phyloP scores from a whole-genome alignment of 345 rosid genomes.

The Luvunga scandens region DNA sequence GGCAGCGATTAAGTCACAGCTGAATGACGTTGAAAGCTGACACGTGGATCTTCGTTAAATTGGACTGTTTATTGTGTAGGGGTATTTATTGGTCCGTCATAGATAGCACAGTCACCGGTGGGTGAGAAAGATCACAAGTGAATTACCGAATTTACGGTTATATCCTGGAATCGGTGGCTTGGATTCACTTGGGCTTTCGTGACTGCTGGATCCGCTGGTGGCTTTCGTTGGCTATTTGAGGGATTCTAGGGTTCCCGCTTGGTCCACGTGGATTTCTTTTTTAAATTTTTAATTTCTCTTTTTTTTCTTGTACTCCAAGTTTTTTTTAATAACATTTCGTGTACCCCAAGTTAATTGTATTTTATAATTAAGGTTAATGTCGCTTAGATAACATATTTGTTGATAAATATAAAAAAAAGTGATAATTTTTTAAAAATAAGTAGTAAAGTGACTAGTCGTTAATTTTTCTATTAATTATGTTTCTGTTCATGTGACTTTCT shows the following conservation, averaged over 20 bases:
- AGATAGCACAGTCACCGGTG: not conserved
- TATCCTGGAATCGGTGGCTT: not conserved
- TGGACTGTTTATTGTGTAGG: not conserved
- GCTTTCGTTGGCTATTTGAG: not conserved
- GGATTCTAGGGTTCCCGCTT: conserved; percentile 4
- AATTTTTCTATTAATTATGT: too few species aligned
- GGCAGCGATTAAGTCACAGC: conserved; percentile 6
- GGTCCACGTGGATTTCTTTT: not conserved
- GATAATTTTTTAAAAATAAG: too few species aligned
- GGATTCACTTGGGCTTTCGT: not conserved
- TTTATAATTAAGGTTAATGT: too few species aligned
- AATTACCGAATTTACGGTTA: not conserved
- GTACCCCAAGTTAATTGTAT: too few species aligned
- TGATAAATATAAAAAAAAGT: too few species aligned
- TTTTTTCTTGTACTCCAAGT: not conserved
- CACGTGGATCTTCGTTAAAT: not conserved
- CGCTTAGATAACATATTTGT: too few species aligned
- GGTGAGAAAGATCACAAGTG: not conserved
- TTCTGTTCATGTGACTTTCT: too few species aligned
- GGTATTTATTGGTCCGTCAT: not conserved
- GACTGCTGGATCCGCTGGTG: not conserved
- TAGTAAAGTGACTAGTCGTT: too few species aligned
- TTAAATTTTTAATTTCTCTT: not conserved
- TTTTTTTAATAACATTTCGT: too few species aligned
- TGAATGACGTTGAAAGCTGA: not conserved